Evolutionary conservation across 208 protist genomes (phyloP).

Genomic region (Trypanosoma cruzi): DNA sequence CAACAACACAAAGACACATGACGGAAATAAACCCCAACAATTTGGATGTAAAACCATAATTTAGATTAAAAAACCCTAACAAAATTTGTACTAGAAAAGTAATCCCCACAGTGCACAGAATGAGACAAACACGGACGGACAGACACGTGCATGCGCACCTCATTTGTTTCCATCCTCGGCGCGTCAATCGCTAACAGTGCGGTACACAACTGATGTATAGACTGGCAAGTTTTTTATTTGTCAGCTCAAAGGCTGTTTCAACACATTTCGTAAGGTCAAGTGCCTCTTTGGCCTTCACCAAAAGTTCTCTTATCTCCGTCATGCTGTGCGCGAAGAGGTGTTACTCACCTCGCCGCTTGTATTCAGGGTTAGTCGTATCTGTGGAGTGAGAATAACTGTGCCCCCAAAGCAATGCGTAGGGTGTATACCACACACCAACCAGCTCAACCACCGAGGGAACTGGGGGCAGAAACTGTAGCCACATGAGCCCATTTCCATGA

Average conservation of each 20-base stretch:
- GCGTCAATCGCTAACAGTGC: conserved; percentile 12
- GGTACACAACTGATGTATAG: conserved; percentile 22
- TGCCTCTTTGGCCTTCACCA: conserved; percentile 24
- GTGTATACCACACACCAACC: conserved; percentile 39
- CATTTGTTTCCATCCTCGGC: background rate
- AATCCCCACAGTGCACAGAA: too few species aligned
- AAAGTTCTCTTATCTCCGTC: conserved; percentile 23
- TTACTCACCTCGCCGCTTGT: conserved; percentile 23
- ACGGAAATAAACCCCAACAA: too few species aligned
- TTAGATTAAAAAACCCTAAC: too few species aligned
- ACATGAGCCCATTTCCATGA: conserved; percentile 41
- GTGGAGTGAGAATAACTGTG: conserved; percentile 31
- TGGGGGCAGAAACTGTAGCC: conserved; percentile 33
- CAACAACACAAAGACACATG: conserved; percentile 4
- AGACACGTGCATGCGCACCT: too few species aligned
- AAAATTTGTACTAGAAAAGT: too few species aligned
- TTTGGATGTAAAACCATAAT: too few species aligned
- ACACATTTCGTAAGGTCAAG: conserved; percentile 31
- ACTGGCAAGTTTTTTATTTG: conserved; percentile 21
- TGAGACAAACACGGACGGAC: too few species aligned
- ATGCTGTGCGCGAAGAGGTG: conserved; percentile 33
- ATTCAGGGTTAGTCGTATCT: conserved; percentile 27
- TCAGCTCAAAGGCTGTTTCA: conserved; percentile 4
- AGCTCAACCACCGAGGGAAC: conserved; percentile 33
- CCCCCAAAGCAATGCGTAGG: conserved; percentile 35